Base-by-base conservation (phyloP, 306 rosid genomes). In the Lathyrus aphaca region DNA sequence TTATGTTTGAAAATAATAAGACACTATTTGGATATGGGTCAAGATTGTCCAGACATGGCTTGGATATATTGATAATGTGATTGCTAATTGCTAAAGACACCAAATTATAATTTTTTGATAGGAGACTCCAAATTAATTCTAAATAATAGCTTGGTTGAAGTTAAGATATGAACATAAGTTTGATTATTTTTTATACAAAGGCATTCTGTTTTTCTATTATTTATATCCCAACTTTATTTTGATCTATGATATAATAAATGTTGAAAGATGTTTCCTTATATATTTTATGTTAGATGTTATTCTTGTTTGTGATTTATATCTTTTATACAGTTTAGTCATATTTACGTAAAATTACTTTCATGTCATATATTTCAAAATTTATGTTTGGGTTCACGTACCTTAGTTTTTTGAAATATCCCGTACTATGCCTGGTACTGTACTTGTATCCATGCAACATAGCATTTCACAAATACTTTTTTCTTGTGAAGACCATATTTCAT, bases 91-190 rank as follows among this genome's bases (percentile, higher is more conserved):
- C 8, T 16, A 48, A 51, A 63, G 12, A n/a, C 43, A 30, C 64
- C 17, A 42, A 8, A 18, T 62, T 69, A 8, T 57, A 45, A 4
- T 45, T 43, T 1, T 43, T 13, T 11, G 11, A 40, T 40, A 40
- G 44, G 14, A 10, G 5, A 40, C 44, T 40, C 44, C 13, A 25
- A 25, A 25, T 25, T 9, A 29, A 32, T 74, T n/a, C 14, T 57
- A 30, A 9, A 30, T 46, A 18, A 61, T 77, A 15, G 29, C 37
- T 64, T 55, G 46, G 30, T 56, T 77, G 56, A 56, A 55, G 64
- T 23, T 25, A 25, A 25, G 29, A 25, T 43, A 42, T 37, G 57
- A 44, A 45, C 27, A 3, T 29, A n/a, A 12, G 10, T 21, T 51
- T 66, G 46, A 50, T 78, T 25, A 23, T 25, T 25, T 25, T 25